Conservation (phyloP, 2,329 filamentous ascomycete genomes). For the Ophiostoma himal-ulmi region DNA sequence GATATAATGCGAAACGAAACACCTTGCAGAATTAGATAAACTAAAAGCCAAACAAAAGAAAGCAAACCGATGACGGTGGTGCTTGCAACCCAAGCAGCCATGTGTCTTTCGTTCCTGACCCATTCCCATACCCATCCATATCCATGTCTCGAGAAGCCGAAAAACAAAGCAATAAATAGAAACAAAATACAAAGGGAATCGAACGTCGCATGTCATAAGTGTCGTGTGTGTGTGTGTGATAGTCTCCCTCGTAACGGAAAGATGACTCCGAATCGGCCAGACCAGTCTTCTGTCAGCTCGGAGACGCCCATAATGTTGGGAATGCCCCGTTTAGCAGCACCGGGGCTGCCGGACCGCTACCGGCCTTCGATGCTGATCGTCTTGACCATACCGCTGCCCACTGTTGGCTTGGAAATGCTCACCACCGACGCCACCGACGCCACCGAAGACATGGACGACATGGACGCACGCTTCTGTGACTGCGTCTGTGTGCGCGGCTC, state of each 20-base stretch:
- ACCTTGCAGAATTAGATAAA: neutral
- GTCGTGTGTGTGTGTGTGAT: neutral
- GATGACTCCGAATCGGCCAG: neutral
- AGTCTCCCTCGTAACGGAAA: neutral
- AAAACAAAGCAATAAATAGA: neutral
- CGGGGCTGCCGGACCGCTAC: neutral
- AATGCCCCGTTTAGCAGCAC: neutral
- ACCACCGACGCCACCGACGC: constrained; percentile 26
- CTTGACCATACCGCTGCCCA: constrained; percentile 11
- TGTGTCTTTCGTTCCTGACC: neutral
- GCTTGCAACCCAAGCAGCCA: neutral
- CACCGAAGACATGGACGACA: neutral
- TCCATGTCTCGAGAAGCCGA: neutral
- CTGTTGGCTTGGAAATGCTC: constrained; percentile 10
- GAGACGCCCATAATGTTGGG: constrained; percentile 12
- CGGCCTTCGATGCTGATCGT: constrained; percentile 5
- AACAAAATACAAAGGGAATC: constrained; percentile 4
- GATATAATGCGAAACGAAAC: constrained; percentile 2
- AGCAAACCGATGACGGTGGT: neutral
- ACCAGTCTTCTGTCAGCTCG: neutral
- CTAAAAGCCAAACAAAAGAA: neutral
- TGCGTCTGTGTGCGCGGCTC: constrained; percentile 25
- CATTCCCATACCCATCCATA: neutral
- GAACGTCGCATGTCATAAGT: neutral
- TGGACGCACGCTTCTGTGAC: constrained; percentile 26